phyloP scores from a whole-genome alignment of 1,139 yeast species.

The Hyphopichia pseudoburtonii region DNA sequence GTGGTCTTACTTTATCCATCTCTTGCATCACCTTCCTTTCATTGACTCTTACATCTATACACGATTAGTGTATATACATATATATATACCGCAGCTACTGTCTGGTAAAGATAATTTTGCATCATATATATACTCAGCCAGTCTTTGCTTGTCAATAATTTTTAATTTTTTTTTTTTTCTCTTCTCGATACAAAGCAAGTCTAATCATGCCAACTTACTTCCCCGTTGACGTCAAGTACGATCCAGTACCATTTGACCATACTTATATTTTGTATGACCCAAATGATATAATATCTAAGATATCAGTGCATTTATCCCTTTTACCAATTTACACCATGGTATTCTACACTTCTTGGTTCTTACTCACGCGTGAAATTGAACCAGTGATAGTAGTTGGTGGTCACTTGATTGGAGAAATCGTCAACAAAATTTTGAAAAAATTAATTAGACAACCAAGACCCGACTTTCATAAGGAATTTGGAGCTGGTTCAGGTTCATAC shows the following conservation, averaged over 20 bases:
- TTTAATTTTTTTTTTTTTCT: background rate
- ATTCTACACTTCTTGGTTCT: slow-evolving; percentile 81
- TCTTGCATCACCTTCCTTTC: no score
- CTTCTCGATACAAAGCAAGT: background rate
- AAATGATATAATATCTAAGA: slow-evolving; percentile 56
- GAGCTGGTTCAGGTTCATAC: slow-evolving; percentile 46
- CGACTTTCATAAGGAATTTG: slow-evolving; percentile 49
- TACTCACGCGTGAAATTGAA: slow-evolving; percentile 80
- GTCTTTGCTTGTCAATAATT: no score
- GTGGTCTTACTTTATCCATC: no score
- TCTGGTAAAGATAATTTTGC: no score
- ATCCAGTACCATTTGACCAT: slow-evolving; percentile 57
- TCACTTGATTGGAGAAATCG: slow-evolving; percentile 73
- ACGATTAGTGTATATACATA: no score
- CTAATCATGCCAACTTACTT: slow-evolving; percentile 24
- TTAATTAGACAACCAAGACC: slow-evolving; percentile 77
- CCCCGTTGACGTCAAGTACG: slow-evolving; percentile 22
- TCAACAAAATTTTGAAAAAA: slow-evolving; percentile 68
- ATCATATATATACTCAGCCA: no score
- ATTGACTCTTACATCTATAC: no score
- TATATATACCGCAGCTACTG: background rate
- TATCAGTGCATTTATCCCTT: slow-evolving; percentile 72
- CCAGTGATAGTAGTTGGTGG: slow-evolving; percentile 84
- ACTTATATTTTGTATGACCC: slow-evolving; percentile 83
- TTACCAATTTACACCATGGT: slow-evolving; percentile 81